Base-by-base conservation (phyloP, 805 yeast species). In the Millerozyma acaciae region DNA sequence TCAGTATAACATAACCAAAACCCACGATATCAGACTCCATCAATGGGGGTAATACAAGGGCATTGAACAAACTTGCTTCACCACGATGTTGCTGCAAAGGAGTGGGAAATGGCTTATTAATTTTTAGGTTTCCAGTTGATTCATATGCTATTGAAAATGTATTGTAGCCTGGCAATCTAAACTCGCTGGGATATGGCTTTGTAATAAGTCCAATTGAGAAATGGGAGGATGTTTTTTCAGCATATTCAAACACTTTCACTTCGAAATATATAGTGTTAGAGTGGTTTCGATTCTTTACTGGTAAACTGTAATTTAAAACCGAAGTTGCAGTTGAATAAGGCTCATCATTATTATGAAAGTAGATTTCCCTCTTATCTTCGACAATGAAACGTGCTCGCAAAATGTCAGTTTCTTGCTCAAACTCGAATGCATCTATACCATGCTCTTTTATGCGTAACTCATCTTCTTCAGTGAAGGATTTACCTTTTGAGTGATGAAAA, bases 61-160 rank as follows among this genome's bases (percentile, higher is more conserved):
- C 73, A 45, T 66, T 66, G 34, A 42, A 63, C 5, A 62, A 51
- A 36, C 73, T 65, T 28, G 60, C 54, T n/a, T 54, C 61, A 2
- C 62, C 67, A 21, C 42, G 44, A 43, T 66, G 70, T 39, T 66
- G 72, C 37, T 66, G 72, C 16, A 57, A 47, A 2, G 72, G 70
- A 1, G 71, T 62, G 1, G 72, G 66, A 30, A 79, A 75, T 15
- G 87, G 85, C 46, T 74, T 73, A 48, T 78, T 80, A 31, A 83
- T 72, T 40, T 85, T 68, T 35, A 82, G 59, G 38, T 78, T 74
- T 2, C 94, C 95, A 4, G 78, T 75, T 2, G 84, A 73, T 52
- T 84, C 90, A 50, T 84, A 77, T 3, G 83, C 83, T 30, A 84
- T 67, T 0, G 88, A 80, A 48, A 79, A 81, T 30, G 73, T 73